Base-by-base conservation (phyloP, 2,329 filamentous ascomycete species). In the Cytospora paraplurivora region DNA sequence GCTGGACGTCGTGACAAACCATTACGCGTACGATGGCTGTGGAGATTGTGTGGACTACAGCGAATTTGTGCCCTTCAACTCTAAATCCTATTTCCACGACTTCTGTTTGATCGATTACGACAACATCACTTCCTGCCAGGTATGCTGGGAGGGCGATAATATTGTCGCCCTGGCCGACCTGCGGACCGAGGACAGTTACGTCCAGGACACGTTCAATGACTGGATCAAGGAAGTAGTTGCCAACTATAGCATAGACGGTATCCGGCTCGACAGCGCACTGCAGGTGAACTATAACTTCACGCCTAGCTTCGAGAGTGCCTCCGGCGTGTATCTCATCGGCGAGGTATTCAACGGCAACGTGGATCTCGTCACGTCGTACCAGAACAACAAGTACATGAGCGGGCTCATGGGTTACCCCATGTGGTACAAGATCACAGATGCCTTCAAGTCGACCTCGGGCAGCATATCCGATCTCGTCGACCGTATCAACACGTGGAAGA, bases 1-100 rank as follows among this genome's bases (percentile, higher is more conserved):
- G 85, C 77, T 87, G 2, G 85, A 87, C 65, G 75, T 87, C 1
- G 84, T 87, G 3, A 78, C 80, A 8, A 86, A 87, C 70, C 82
- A 87, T 69, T 81, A 81, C 70, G 82, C 75, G n/a, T 85, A 80
- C 70, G 72, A 76, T 35, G 83, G 84, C 32, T 73, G 76, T n/a
- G 72, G 74, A 0, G 64, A 67, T 35, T 75, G 76, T 5, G 79
- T 87, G 47, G 80, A 87, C 71, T 88, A 87, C 70, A 77, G 75
- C 63, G 69, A 74, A 11, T 82, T 85, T 68, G 75, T 76, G 32
- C 85, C 86, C 0, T 88, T 88, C 72, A 79, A 84, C 67, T 75
- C 77, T 21, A 69, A 76, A 50, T 77, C 77, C 7, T 83, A 85
- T 70, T 88, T 80, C 72, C 85, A 88, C 69, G 62, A 79, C 0